Percentiles rank a stretch among this genome's conserved stretches.
Evolutionary conservation across 2,329 filamentous ascomycete species (phyloP).

Genomic region (Clarireedia monteithiana): DNA sequence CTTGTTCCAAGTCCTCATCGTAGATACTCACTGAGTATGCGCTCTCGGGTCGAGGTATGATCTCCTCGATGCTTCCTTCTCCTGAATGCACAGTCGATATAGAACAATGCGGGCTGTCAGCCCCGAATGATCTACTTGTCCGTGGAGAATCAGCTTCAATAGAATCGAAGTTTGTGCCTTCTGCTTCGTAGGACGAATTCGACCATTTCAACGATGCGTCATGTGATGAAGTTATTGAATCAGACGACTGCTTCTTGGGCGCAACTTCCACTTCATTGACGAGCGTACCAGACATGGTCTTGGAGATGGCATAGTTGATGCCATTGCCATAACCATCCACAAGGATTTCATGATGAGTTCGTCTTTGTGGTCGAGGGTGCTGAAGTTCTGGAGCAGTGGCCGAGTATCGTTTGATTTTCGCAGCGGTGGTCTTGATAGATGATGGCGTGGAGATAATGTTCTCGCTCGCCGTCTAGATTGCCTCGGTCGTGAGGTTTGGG

Average conservation of each 20-base stretch:
- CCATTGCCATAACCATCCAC: conserved; percentile 48
- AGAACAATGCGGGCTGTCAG: neutral
- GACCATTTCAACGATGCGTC: conserved; percentile 4
- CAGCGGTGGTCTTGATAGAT: conserved; percentile 21
- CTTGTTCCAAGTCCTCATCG: conserved; percentile 3
- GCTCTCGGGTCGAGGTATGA: conserved; percentile 8
- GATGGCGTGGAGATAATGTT: conserved; percentile 13
- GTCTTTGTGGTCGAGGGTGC: conserved; percentile 21
- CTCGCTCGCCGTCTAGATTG: conserved; percentile 2
- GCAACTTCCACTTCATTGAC: neutral
- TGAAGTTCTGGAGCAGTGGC: conserved; percentile 21
- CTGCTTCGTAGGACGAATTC: conserved; percentile 3
- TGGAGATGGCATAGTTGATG: neutral
- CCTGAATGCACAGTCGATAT: neutral
- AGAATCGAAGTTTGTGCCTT: neutral
- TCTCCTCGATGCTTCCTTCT: neutral
- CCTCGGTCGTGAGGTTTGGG: conserved; percentile 23
- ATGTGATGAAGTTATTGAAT: neutral
- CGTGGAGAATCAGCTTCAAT: neutral
- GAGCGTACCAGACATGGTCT: neutral
- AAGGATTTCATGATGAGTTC: conserved; percentile 42
- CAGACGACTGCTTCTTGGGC: neutral
- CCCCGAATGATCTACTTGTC: conserved; percentile 1
- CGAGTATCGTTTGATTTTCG: conserved; percentile 26
- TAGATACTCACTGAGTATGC: conserved; percentile 15